phyloP scores from a whole-genome alignment of 768 basidiomycete genomes.

The Termitomyces sp. region DNA sequence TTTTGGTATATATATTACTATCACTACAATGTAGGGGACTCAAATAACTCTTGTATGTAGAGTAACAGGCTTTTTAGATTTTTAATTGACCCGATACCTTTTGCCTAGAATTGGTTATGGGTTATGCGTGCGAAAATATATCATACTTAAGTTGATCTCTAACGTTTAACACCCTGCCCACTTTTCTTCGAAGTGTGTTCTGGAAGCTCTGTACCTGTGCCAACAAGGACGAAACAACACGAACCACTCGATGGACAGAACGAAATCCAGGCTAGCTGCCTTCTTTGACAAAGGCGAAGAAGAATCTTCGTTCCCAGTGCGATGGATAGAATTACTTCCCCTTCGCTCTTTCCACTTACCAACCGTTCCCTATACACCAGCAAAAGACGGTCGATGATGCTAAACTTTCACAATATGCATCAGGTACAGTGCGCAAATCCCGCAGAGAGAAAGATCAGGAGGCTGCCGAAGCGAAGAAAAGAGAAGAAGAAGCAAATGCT shows the following conservation, averaged over 20 bases:
- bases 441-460: conserved; percentile 91
- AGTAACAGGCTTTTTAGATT: not conserved
- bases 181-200: not conserved
- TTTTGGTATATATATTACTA: conserved; percentile 1
- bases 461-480: conserved; percentile 84
- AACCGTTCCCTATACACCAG: conserved; percentile 53
- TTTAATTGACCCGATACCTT: not conserved
- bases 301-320: conserved; percentile 86
- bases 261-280: conserved; percentile 64
- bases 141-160: not conserved
- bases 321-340: conserved; percentile 73
- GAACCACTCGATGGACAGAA: conserved; percentile 51
- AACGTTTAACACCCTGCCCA: not conserved
- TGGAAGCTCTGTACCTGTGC: not conserved
- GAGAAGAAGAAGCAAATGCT: conserved; percentile 77
- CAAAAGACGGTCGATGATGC: conserved; percentile 83
- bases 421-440: conserved; percentile 87
- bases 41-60: not conserved
- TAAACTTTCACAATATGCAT: conserved; percentile 81
- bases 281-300: conserved; percentile 87
- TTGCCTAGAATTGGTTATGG: not conserved
- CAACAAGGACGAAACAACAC: not conserved
- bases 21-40: not conserved
- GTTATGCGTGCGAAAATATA: not conserved
- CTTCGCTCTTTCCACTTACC: conserved; percentile 57